Evolutionary conservation across 495 filamentous ascomycete genomes (phyloP), one percentile per base, ranked within the genome.

Genomic region (Aspergillus cavernicola): DNA sequence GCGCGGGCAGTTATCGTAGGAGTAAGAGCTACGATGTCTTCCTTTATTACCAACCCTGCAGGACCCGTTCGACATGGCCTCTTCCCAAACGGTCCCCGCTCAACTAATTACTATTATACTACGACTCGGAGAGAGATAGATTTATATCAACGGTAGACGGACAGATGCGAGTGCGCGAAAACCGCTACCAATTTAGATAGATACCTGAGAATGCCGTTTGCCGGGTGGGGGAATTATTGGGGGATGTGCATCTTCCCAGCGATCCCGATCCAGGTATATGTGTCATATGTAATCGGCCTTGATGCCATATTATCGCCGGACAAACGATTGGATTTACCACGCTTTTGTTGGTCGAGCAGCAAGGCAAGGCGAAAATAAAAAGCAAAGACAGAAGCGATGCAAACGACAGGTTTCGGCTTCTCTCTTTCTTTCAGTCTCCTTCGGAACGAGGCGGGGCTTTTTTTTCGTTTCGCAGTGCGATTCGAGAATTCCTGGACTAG

Each of bases 201-300:
- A n/a, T n/a, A 16, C 47, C 60, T 57, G 47, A 24, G 16, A 46
- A 53, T 57, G 60, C 57, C 57, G 57, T 58, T 60, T 52, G 57
- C 54, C 55, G 54, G 40, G 55, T 52, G 46, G 55, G 55, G 55
- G 46, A 45, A 45, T 39, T n/a, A n/a, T n/a, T 56, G 39, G 44
- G 53, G 36, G 44, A 57, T 48, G 48, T 44, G 55, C 55, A 50
- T 49, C 45, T 53, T 42, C 35, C 18, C 56, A 53, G 38, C 35
- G 26, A 45, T 43, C 50, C 50, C 35, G 52, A 54, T 41, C 42
- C 43, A 42, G 43, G 44, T 40, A 47, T 54, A 46, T 54, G 43
- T 47, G 45, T 39, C 55, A 57, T 36, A 49, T 47, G 44, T 54
- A 54, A 53, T 45, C 40, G 28, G 15, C 20, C 35, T 36, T 31